Evolutionary conservation across 495 filamentous ascomycete species (phyloP), one percentile per base, ranked within the genome.

Genomic region (Friedmanniomyces simplex): DNA sequence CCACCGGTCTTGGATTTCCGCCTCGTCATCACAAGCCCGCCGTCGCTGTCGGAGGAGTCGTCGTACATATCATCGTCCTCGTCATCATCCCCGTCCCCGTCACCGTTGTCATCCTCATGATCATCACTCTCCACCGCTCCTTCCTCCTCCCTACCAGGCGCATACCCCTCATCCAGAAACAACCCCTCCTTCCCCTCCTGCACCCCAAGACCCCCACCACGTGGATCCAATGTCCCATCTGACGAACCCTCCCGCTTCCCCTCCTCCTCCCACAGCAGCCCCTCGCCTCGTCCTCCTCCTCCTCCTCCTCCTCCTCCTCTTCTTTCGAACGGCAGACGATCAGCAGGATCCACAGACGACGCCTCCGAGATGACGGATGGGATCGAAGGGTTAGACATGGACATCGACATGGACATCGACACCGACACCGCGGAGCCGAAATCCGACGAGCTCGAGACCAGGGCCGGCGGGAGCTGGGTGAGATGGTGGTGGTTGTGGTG

Each of bases 31-130:
- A 66, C 54, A n/a, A 66, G 50, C 1, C 59, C 63, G 7, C 66
- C 75, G 66, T 80, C 77, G 26, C 77, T 76, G 62, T 79, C 77
- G 0, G 77, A 79, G 14, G 76, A 75, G 20, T 68, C 60, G 54
- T 68, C 68, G 24, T 62, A 69, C 24, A 75, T 73, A 49, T 77
- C 69, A 55, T 77, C 75, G 51, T 76, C 72, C 4, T 32, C 28
- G 28, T 32, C 28, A 10, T 32, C 28, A 10, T 32, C 28, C 10
- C 10, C 28, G 28, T 32, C 28, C 28, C 4, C 10, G 4, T 32
- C 28, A 10, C n/a, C n/a, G n/a, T n/a, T n/a, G n/a, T n/a, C n/a
- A n/a, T n/a, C n/a, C n/a, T n/a, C n/a, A n/a, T n/a, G n/a, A n/a
- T n/a, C n/a, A n/a, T n/a, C n/a, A n/a, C n/a, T n/a, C n/a, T n/a